Evolutionary conservation across 78 protist genomes (phyloP).

Genomic region (Guillardia theta): DNA sequence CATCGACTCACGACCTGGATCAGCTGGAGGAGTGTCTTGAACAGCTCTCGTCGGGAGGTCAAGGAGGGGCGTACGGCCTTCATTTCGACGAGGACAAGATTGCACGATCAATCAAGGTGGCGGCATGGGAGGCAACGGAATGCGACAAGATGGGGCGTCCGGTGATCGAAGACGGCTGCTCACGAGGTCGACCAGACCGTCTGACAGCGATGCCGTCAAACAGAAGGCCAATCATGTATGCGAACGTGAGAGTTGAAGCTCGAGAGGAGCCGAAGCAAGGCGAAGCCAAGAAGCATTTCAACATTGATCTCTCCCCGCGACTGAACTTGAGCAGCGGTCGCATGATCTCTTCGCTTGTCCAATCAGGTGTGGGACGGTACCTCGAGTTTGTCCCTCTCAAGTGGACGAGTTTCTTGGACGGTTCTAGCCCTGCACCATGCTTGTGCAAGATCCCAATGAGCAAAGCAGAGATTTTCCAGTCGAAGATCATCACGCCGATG

Average conservation of each 20-base stretch:
- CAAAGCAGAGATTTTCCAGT: slow-evolving; percentile 3
- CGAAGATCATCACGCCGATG: background rate
- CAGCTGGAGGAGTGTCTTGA: background rate
- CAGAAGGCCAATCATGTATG: background rate
- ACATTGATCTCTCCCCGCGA: background rate
- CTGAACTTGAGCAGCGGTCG: background rate
- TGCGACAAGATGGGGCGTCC: background rate
- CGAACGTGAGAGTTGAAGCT: background rate
- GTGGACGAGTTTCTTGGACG: background rate
- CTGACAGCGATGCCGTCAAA: background rate
- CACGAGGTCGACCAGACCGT: background rate
- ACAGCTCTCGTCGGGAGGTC: background rate
- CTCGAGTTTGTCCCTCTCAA: slow-evolving; percentile 18
- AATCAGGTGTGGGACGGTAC: slow-evolving; percentile 20
- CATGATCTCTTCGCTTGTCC: background rate
- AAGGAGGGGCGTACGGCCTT: background rate
- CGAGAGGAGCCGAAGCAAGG: background rate
- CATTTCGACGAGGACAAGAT: background rate
- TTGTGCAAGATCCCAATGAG: background rate
- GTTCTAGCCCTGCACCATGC: background rate
- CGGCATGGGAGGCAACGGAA: background rate
- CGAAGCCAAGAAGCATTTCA: background rate
- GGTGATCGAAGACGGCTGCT: background rate
- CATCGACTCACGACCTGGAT: background rate
- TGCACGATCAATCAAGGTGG: background rate